These are phyloP conservation scores for Symmetrospora coprosmae DNA, from an alignment of 768 basidiomycete species.

Conservation along the genomic window DNA sequence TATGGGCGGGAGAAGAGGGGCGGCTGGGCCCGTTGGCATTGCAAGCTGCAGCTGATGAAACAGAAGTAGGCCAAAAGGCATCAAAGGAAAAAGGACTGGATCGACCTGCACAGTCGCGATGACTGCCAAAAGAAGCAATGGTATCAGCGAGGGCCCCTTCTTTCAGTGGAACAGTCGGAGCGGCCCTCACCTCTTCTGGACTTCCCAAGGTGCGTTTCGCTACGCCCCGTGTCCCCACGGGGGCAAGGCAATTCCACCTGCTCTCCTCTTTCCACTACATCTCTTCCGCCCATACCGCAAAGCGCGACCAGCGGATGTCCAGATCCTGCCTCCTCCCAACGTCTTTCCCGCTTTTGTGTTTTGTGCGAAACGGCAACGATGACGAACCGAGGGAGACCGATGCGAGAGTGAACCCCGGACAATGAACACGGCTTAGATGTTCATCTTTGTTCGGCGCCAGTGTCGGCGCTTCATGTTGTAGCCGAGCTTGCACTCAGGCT, in stretches of 20 bases:
- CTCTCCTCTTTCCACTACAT: neutral
- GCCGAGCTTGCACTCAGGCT: constrained; percentile 38
- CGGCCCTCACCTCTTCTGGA: neutral
- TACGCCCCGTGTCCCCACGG: neutral
- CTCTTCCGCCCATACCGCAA: neutral
- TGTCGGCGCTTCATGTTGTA: constrained; percentile 88
- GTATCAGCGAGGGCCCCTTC: neutral
- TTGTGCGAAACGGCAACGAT: neutral
- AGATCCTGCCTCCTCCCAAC: neutral
- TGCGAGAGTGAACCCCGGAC: neutral
- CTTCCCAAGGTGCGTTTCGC: neutral
- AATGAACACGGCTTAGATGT: constrained; percentile 50
- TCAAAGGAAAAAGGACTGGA: neutral
- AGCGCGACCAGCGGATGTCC: too few species aligned
- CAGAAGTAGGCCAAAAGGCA: neutral
- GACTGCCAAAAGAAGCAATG: neutral
- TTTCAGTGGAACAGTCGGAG: neutral
- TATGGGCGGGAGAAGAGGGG: too few species aligned
- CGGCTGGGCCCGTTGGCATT: too few species aligned
- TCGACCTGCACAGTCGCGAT: neutral
- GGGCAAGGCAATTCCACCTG: neutral
- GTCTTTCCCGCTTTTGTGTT: too few species aligned
- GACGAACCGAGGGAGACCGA: neutral
- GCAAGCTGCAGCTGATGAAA: too few species aligned
- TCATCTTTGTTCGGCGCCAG: constrained; percentile 98